Percentiles rank a stretch among this genome's conserved stretches.
These are phyloP conservation scores for Microbotryum scabiosae DNA, from an alignment of 1,284 basidiomycete species.

Conservation along the genomic window DNA sequence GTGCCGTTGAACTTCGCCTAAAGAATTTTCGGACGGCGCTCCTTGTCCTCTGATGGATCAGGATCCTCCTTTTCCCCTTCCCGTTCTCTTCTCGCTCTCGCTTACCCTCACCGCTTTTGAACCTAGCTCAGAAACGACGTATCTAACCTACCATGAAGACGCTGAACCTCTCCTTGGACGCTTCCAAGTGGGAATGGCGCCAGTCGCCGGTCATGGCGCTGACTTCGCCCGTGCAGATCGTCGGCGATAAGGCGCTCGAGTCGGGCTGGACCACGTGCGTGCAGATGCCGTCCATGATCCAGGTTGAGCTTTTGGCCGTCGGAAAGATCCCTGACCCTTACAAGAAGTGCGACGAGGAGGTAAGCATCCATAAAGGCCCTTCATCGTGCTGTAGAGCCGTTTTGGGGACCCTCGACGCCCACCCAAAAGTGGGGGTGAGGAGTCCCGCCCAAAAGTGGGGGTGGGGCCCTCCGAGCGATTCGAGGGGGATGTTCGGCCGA, in stretches of 20 bases:
- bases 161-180: too few species aligned
- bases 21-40: too few species aligned
- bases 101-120: too few species aligned
- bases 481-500: too few species aligned
- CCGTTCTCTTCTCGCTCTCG: not conserved
- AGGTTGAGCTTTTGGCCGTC: slow-evolving; percentile 66
- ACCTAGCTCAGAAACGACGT: too few species aligned
- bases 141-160: not conserved
- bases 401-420: not conserved
- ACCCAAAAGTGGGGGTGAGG: not conserved
- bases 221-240: not conserved
- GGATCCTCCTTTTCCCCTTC: not conserved
- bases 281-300: slow-evolving; percentile 42
- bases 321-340: slow-evolving; percentile 72
- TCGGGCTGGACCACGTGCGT: slow-evolving; percentile 37
- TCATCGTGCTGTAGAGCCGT: not conserved
- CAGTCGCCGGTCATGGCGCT: not conserved
- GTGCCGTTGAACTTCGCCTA: too few species aligned
- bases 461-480: too few species aligned
- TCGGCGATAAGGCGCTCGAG: slow-evolving; percentile 49
- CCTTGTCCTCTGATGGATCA: too few species aligned
- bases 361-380: not conserved
- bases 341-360: slow-evolving; percentile 56
- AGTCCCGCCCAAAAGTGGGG: too few species aligned
- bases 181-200: too few species aligned